Percentiles rank a stretch among this genome's conserved stretches.
Evolutionary conservation across 2,329 filamentous ascomycete genomes (phyloP).

Genomic region (Fusarium oligoseptatum): DNA sequence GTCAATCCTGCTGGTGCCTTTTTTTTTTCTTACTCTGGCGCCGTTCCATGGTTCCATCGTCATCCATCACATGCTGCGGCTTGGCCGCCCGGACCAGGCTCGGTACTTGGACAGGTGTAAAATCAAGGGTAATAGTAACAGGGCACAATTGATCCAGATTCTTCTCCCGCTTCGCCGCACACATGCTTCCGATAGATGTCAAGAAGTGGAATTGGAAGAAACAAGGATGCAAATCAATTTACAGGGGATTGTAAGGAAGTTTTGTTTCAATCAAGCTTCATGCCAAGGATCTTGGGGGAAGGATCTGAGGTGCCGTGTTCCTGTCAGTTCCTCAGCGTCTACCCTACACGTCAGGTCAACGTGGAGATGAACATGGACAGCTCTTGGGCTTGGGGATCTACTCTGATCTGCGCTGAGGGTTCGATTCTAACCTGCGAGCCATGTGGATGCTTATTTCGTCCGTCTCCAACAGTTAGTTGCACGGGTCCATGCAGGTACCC

Average conservation of each 20-base stretch:
- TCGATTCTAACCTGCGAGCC: neutral
- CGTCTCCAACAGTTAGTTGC: neutral
- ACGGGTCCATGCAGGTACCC: neutral
- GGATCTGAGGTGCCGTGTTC: neutral
- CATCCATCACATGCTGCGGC: slow-evolving; percentile 31
- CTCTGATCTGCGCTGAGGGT: neutral
- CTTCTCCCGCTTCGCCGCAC: slow-evolving; percentile 20
- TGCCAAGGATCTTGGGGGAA: neutral
- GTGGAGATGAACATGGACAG: neutral
- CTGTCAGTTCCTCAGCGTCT: neutral
- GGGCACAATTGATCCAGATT: slow-evolving; percentile 22
- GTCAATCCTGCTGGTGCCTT: slow-evolving; percentile 20
- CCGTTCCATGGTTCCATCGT: slow-evolving; percentile 29
- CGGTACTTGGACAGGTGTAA: slow-evolving; percentile 6
- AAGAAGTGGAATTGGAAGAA: neutral
- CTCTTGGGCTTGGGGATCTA: neutral
- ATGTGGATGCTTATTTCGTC: neutral
- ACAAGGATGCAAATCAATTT: neutral
- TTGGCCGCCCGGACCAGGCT: neutral
- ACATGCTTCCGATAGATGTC: neutral
- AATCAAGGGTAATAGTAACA: slow-evolving; percentile 14
- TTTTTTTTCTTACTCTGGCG: neutral
- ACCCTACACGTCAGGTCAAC: neutral
- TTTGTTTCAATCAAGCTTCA: neutral
- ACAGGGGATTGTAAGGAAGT: neutral